These are phyloP conservation scores for Saccharomyces eubayanus DNA, from an alignment of 805 yeast genomes.

Conservation along the genomic window DNA sequence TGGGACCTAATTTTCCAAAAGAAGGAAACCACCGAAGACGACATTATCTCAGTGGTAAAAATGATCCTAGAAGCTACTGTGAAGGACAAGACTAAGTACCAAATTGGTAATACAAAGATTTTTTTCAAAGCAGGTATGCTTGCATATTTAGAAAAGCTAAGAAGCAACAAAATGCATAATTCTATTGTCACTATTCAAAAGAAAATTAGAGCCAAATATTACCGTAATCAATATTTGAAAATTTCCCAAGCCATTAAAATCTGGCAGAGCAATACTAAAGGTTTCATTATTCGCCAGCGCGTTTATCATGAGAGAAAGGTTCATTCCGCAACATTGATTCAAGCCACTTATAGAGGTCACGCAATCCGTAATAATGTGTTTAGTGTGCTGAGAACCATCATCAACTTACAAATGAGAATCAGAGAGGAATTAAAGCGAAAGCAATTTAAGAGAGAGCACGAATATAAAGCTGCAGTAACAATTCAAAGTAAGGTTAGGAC, in stretches of 20 bases:
- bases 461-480: conserved; percentile 53
- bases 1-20: conserved; percentile 56
- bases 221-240: conserved; percentile 52
- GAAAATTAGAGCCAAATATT: conserved; percentile 56
- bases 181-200: conserved; percentile 85
- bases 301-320: conserved; percentile 48
- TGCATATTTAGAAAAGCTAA: conserved; percentile 78
- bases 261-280: conserved; percentile 59
- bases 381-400: conserved; percentile 26
- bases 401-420: conserved; percentile 42
- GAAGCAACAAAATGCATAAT: conserved; percentile 66
- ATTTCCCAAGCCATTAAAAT: conserved; percentile 45
- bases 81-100: conserved; percentile 62
- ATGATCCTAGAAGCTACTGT: conserved; percentile 58
- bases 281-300: conserved; percentile 47
- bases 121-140: conserved; percentile 95
- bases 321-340: conserved; percentile 61
- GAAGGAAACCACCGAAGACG: conserved; percentile 40
- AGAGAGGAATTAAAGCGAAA: conserved; percentile 49
- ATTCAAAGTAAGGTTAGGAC: conserved; percentile 76
- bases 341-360: conserved; percentile 54
- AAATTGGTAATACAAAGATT: conserved; percentile 86
- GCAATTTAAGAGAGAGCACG: conserved; percentile 41
- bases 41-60: conserved; percentile 57
- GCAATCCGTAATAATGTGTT: conserved; percentile 36